Base-by-base conservation (phyloP, 805 yeast species). In the Metschnikowia similis region DNA sequence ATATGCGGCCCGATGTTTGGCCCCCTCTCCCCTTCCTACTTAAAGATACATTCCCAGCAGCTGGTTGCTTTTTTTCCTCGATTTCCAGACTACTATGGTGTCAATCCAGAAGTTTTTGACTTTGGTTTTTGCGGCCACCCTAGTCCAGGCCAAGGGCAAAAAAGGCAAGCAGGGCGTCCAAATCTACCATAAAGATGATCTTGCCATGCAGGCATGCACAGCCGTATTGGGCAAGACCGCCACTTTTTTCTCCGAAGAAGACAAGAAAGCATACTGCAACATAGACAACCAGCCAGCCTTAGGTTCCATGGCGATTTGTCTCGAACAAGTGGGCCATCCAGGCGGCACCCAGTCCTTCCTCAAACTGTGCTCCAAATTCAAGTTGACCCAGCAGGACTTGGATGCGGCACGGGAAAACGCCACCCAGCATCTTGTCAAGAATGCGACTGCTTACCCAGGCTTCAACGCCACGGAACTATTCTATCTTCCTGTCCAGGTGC, bases 351-450 rank as follows among this genome's bases (percentile, higher is more conserved):
- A 38, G 3, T 27, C 42, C 1, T 57, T 50, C 45, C 35, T 55
- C 16, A 43, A 48, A 13, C 34, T 30, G n/a, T 56, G 60, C 35
- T 51, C 52, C 6, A 36, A 46, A 13, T 51, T 39, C 48, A 51
- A 51, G 32, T 60, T 70, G 41, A 71, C 79, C 1, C 50, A 49
- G 32, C 67, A 61, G 13, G 60, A 61, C 14, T 62, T 74, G 47
- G 55, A 66, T n/a, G 66, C 57, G 4, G 62, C 75, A 4, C 77
- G 69, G 49, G 55, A 61, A 4, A 75, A 74, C 53, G 81, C 80
- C 4, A 65, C 80, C 7, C 45, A 64, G 3, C 69, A 69, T 54
- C 60, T 75, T 51, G 60, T 57, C 26, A 63, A 69, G 5, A 63
- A 71, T 50, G 56, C 69, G 35, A 59, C 64, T n/a, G 59, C 58